Percentiles rank a stretch among this genome's conserved stretches.
Conservation (phyloP, 495 filamentous ascomycete species). For the Aspergillus coremiiformis region DNA sequence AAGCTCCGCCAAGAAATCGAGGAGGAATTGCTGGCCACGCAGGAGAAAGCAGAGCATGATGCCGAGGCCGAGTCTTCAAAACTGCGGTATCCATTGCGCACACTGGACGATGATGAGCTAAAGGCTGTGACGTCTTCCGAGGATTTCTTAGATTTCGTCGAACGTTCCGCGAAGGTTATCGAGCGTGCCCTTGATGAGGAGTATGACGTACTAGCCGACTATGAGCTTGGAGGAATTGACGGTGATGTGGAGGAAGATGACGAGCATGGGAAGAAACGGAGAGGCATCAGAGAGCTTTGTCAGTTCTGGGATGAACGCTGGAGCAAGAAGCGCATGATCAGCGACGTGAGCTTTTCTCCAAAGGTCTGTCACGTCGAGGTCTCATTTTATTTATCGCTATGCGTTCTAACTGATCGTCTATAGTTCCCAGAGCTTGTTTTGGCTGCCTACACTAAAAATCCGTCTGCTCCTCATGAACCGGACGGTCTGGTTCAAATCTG, state of each 20-base stretch:
- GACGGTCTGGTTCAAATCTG: slow-evolving; percentile 93
- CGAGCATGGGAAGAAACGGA: slow-evolving; percentile 67
- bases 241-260: slow-evolving; percentile 79
- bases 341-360: slow-evolving; percentile 82
- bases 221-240: slow-evolving; percentile 63
- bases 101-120: slow-evolving; percentile 77
- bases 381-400: neutral
- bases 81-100: slow-evolving; percentile 68
- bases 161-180: slow-evolving; percentile 92
- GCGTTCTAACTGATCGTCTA: slow-evolving; percentile 13
- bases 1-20: slow-evolving; percentile 85
- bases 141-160: slow-evolving; percentile 92
- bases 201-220: slow-evolving; percentile 93
- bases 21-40: slow-evolving; percentile 71
- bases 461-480: slow-evolving; percentile 88
- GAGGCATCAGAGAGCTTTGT: slow-evolving; percentile 75
- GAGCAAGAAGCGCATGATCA: slow-evolving; percentile 97
- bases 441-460: slow-evolving; percentile 94
- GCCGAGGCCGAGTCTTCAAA: slow-evolving; percentile 37
- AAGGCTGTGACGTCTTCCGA: slow-evolving; percentile 85
- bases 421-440: slow-evolving; percentile 86
- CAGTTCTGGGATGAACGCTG: slow-evolving; percentile 94
- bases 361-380: slow-evolving; percentile 48
- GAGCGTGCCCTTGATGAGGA: slow-evolving; percentile 89
- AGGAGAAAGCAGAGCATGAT: slow-evolving; percentile 48